Evolutionary conservation across 2,329 filamentous ascomycete genomes (phyloP).

Genomic region (Claviceps monticola): DNA sequence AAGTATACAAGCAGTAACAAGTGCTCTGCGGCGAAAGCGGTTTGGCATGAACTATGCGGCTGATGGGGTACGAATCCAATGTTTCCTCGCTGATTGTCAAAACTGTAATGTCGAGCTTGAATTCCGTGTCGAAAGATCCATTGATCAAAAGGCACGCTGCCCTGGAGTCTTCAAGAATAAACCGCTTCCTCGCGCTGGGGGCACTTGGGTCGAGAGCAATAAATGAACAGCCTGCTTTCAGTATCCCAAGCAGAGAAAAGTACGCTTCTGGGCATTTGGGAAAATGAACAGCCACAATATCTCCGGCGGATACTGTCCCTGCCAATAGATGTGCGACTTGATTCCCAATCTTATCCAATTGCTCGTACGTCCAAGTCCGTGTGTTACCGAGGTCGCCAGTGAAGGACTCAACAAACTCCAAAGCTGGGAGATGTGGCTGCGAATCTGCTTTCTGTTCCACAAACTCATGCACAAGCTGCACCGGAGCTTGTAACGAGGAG

Average conservation of each 20-base stretch:
- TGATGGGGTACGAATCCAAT: conserved; percentile 15
- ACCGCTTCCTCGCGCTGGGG: conserved; percentile 58
- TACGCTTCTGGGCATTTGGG: conserved; percentile 77
- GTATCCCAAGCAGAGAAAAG: conserved; percentile 65
- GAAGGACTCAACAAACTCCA: conserved; percentile 59
- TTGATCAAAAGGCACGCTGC: conserved; percentile 50
- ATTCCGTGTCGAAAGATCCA: not conserved
- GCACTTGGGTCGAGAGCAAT: conserved; percentile 67
- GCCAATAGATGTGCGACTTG: conserved; percentile 53
- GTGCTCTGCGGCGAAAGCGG: conserved; percentile 34
- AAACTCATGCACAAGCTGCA: conserved; percentile 59
- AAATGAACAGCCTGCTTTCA: conserved; percentile 73
- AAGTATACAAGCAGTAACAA: conserved; percentile 79
- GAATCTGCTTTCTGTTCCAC: conserved; percentile 49
- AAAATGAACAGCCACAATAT: conserved; percentile 63
- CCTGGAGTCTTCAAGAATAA: conserved; percentile 62
- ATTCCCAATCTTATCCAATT: conserved; percentile 60
- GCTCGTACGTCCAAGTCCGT: conserved; percentile 56
- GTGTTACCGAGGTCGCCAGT: conserved; percentile 29
- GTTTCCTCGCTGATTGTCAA: conserved; percentile 14
- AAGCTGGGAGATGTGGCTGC: conserved; percentile 47
- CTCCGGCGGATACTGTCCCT: conserved; percentile 35
- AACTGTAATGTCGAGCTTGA: not conserved
- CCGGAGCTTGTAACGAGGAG: conserved; percentile 40
- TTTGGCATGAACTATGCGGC: conserved; percentile 1